phyloP scores from a whole-genome alignment of 2,329 filamentous ascomycete genomes.

The Cercospora beticola region DNA sequence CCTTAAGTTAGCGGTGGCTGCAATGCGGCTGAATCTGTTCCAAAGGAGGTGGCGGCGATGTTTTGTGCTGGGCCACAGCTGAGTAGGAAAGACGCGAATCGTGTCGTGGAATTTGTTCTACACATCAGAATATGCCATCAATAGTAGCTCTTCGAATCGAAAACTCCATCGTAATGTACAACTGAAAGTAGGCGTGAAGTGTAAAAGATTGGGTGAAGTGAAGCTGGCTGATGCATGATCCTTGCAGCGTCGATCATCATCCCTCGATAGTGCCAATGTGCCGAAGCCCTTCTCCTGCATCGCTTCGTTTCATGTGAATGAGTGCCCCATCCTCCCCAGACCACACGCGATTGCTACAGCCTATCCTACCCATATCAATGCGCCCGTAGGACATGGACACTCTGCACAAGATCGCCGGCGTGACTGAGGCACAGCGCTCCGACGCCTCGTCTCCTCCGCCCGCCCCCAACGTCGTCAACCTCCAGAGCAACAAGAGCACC shows the following conservation, averaged over 20 bases:
- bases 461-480: constrained; percentile 13
- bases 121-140: neutral
- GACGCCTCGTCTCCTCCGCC: constrained; percentile 25
- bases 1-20: neutral
- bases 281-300: neutral
- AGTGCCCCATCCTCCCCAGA: neutral
- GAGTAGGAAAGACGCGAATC: neutral
- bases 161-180: neutral
- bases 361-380: constrained; percentile 5
- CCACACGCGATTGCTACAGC: constrained; percentile 9
- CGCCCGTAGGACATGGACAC: constrained; percentile 33
- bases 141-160: neutral
- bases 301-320: neutral
- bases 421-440: constrained; percentile 32
- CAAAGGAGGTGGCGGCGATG: neutral
- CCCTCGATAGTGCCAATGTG: neutral
- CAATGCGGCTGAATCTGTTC: neutral
- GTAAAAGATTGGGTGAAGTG: neutral
- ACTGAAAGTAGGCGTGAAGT: neutral
- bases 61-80: neutral
- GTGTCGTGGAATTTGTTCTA: neutral
- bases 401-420: constrained; percentile 38
- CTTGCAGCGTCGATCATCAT: constrained; percentile 2
- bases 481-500: constrained; percentile 19
- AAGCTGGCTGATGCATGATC: neutral